Base-by-base conservation (phyloP, 1,284 basidiomycete species). In the Porodaedalea pini region DNA sequence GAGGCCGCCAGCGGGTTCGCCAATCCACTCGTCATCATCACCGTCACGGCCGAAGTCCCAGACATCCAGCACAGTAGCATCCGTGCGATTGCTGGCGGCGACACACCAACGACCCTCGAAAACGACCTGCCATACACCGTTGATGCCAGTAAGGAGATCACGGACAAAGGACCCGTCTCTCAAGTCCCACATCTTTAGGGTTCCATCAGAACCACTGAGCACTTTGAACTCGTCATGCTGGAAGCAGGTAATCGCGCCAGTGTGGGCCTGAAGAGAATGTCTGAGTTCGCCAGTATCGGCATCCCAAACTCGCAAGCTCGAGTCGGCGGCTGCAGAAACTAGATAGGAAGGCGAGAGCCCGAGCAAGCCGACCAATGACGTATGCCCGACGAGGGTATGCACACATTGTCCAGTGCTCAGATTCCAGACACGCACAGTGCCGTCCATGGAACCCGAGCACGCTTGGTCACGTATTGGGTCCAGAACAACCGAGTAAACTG, bases 191-290 rank as follows among this genome's bases (percentile, higher is more conserved):
- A 97, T 90, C 78, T 97, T 97, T 63, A 98, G 78, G 41, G 91
- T 93, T n/a, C 94, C 95, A 66, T 97, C 94, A 8, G 88, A 91
- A 5, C 95, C 94, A 64, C 88, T 92, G 43, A 98, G 79, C 51
- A 98, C 92, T 70, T 96, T 96, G 78, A 92, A 91, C 69, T 97
- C 94, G 68, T 97, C 94, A 66, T 97, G 94, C 72, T 94, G 91
- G 81, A 97, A 97, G 72, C 94, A 98, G 5, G 94, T 97, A 66
- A 98, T 97, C 10, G 94, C 94, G 21, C 93, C 94, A 2, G 90
- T 88, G 71, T 97, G 94, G 1, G 90, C 92, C 0, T 88, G 85
- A 40, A 97, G 81, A 0, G 86, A 86, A 66, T 94, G 87, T 34
- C 82, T 83, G 37, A 92, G 78, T 62, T 87, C 83, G 55, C 92